These are phyloP conservation scores for Biscogniauxia marginata DNA, from an alignment of 2,329 filamentous ascomycete species.

Conservation along the genomic window DNA sequence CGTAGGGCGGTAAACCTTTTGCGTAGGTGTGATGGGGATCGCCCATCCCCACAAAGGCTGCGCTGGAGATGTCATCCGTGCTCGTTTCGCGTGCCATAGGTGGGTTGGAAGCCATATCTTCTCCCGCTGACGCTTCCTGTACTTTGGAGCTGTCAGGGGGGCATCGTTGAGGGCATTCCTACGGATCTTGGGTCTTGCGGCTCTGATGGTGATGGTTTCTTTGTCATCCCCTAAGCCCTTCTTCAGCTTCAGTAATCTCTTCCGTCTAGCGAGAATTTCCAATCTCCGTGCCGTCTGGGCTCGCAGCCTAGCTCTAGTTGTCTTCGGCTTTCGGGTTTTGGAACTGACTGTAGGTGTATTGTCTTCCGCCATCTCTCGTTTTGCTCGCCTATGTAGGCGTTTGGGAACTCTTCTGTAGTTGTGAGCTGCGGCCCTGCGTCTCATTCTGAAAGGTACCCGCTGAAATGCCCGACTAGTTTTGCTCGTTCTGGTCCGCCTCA, in stretches of 20 bases:
- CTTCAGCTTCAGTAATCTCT: constrained; percentile 39
- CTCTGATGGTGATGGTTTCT: constrained; percentile 38
- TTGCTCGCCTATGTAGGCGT: constrained; percentile 68
- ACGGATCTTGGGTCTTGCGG: constrained; percentile 64
- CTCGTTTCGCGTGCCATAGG: constrained; percentile 88
- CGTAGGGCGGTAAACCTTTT: constrained; percentile 85
- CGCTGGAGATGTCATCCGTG: constrained; percentile 78
- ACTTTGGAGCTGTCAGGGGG: constrained; percentile 59
- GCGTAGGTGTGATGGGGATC: constrained; percentile 78
- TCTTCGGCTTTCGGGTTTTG: constrained; percentile 59
- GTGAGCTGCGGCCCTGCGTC: constrained; percentile 88
- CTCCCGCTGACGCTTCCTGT: constrained; percentile 77
- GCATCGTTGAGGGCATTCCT: constrained; percentile 66
- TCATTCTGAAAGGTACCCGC: constrained; percentile 78
- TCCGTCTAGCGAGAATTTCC: constrained; percentile 58
- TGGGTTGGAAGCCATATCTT: constrained; percentile 97
- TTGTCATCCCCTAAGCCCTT: constrained; percentile 33
- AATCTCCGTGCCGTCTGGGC: constrained; percentile 74
- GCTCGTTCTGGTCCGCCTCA: constrained; percentile 67
- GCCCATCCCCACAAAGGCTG: constrained; percentile 88
- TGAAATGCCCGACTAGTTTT: constrained; percentile 78
- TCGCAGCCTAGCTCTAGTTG: constrained; percentile 60
- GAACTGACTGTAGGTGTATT: constrained; percentile 80
- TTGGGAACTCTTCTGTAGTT: constrained; percentile 89
- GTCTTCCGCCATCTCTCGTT: constrained; percentile 77